phyloP scores from a whole-genome alignment of 805 yeast species.

The Ogataea trehaloabstinens region DNA sequence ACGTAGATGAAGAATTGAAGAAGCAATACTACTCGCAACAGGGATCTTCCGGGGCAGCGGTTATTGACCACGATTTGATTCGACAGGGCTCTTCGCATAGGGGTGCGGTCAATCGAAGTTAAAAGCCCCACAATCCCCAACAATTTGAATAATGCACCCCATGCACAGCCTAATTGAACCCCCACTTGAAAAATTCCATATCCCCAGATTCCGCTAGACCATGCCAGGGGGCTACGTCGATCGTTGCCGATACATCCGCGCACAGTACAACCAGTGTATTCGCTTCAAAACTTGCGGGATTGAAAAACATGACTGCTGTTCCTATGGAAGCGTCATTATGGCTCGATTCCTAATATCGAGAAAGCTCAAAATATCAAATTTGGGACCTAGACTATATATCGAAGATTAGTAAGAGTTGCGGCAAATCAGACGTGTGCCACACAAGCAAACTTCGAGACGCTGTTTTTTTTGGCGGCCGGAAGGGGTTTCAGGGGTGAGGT shows the following conservation, averaged over 20 bases:
- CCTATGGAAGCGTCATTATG: no score
- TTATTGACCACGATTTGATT: constrained; percentile 12
- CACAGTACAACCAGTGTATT: no score
- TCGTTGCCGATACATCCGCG: no score
- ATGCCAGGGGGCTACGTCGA: no score
- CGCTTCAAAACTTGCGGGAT: no score
- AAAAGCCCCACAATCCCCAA: neutral
- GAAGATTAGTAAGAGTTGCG: neutral
- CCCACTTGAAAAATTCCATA: neutral
- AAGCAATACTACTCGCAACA: constrained; percentile 12
- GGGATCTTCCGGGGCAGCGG: constrained; percentile 2
- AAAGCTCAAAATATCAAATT: neutral
- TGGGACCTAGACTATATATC: neutral
- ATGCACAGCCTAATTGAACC: neutral
- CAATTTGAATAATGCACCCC: constrained; percentile 3
- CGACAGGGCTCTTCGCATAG: constrained; percentile 4
- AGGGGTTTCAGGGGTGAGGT: no score
- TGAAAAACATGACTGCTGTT: no score
- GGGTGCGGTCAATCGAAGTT: constrained; percentile 6
- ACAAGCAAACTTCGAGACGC: no score
- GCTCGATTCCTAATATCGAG: no score
- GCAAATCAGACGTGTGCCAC: neutral
- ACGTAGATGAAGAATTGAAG: constrained; percentile 23
- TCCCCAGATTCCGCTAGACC: neutral
- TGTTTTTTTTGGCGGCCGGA: no score